phyloP scores from a whole-genome alignment of 495 filamentous ascomycete species.

The Elasticomyces elasticus region DNA sequence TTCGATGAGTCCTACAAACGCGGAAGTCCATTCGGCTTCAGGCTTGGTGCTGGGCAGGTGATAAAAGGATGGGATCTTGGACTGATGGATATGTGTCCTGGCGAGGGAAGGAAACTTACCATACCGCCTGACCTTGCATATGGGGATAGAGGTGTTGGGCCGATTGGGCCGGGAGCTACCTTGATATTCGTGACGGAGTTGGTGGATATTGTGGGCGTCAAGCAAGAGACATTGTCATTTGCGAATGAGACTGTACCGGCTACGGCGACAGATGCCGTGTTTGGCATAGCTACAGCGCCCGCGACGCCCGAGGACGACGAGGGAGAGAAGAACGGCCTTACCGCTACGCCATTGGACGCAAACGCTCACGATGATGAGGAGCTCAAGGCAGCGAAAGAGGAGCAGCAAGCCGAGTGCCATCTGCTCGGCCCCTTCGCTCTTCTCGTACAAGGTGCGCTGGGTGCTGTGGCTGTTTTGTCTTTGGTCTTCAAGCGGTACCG shows the following conservation, averaged over 20 bases:
- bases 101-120: constrained; percentile 84
- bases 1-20: constrained; percentile 67
- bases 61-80: constrained; percentile 94
- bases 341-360: background rate
- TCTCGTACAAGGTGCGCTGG: constrained; percentile 80
- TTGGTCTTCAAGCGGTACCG: constrained; percentile 89
- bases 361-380: background rate
- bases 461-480: constrained; percentile 67
- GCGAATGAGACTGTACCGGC: background rate
- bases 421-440: constrained; percentile 81
- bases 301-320: constrained; percentile 6
- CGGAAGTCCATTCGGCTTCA: constrained; percentile 64
- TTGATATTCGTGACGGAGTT: constrained; percentile 93
- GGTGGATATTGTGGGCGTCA: constrained; percentile 73
- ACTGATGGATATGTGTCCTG: constrained; percentile 89
- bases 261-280: constrained; percentile 3
- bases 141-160: constrained; percentile 53
- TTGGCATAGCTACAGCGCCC: constrained; percentile 16
- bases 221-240: constrained; percentile 25
- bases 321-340: background rate
- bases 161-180: constrained; percentile 69
- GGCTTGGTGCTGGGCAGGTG: constrained; percentile 66
- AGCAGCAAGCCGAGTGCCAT: constrained; percentile 55
- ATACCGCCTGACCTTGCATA: constrained; percentile 85
- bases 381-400: constrained; percentile 28